Evolutionary conservation across 108 stramenopile species (phyloP).

Genomic region (Schizochytrium sp.): DNA sequence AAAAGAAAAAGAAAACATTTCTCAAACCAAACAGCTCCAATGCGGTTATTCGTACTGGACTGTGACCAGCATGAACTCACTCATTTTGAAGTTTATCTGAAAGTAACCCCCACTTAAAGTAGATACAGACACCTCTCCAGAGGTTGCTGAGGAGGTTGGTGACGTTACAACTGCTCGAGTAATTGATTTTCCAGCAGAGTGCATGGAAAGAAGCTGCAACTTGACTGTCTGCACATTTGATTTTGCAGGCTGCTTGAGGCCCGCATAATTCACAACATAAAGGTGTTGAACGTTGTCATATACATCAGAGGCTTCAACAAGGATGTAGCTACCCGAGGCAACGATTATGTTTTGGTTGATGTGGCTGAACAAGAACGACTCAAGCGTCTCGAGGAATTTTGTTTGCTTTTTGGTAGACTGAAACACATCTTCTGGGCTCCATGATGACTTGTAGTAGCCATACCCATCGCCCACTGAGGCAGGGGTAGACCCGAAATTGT

Average conservation of each 20-base stretch:
- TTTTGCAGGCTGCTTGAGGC: conserved; percentile 42
- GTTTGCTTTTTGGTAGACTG: background rate
- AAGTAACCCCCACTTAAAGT: background rate
- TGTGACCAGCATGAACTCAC: conserved; percentile 19
- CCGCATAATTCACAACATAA: conserved; percentile 52
- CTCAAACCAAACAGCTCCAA: too few relatives aligned
- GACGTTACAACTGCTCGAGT: background rate
- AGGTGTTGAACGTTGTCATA: conserved; percentile 37
- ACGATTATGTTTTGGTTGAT: background rate
- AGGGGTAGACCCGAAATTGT: background rate
- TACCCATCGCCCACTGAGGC: background rate
- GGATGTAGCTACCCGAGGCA: background rate
- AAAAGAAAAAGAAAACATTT: too few relatives aligned
- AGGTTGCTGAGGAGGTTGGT: background rate
- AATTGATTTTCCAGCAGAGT: background rate
- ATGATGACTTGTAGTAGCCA: background rate
- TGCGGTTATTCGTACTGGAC: background rate
- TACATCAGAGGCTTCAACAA: background rate
- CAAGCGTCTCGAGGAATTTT: background rate
- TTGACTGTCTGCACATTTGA: conserved; percentile 3
- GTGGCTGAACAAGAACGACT: background rate
- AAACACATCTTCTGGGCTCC: background rate
- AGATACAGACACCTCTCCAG: background rate
- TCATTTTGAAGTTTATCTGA: background rate
- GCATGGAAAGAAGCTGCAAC: background rate